Conservation (phyloP, 108 stramenopile species). For the Aureococcus anophagefferens region DNA sequence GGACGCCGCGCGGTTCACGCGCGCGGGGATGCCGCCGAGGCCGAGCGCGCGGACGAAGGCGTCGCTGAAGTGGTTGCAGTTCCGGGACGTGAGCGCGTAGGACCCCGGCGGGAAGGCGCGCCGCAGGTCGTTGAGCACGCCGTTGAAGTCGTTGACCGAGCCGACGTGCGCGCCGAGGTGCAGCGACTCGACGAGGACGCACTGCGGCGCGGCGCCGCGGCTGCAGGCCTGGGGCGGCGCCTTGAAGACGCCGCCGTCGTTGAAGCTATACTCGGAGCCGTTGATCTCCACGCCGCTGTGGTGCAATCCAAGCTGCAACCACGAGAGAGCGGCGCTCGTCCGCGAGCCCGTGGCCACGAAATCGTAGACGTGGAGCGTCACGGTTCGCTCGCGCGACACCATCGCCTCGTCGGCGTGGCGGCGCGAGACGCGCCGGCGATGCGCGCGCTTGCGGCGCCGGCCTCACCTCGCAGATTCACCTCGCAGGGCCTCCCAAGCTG, state of each 20-base stretch:
- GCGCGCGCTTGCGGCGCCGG: no score
- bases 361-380: not conserved
- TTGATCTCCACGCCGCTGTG: not conserved
- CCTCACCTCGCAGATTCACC: no score
- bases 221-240: not conserved
- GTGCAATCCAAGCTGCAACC: not conserved
- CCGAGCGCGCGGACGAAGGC: not conserved
- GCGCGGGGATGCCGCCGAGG: not conserved
- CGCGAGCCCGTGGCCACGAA: not conserved
- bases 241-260: not conserved
- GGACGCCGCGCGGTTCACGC: conserved; percentile 7
- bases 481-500: no score
- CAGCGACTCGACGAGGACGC: not conserved
- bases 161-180: not conserved
- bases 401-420: no score
- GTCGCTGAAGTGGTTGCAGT: conserved; percentile 17
- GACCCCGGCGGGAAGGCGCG: not conserved
- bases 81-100: not conserved
- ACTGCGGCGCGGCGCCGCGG: not conserved
- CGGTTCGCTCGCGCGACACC: not conserved
- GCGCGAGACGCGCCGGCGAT: no score
- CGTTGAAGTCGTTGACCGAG: conserved; percentile 4
- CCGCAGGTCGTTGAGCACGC: conserved; percentile 11
- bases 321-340: not conserved
- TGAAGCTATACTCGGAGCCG: not conserved